Base-by-base conservation (phyloP, 371 early-diverging fungal species). In the Rhizomucor miehei region DNA sequence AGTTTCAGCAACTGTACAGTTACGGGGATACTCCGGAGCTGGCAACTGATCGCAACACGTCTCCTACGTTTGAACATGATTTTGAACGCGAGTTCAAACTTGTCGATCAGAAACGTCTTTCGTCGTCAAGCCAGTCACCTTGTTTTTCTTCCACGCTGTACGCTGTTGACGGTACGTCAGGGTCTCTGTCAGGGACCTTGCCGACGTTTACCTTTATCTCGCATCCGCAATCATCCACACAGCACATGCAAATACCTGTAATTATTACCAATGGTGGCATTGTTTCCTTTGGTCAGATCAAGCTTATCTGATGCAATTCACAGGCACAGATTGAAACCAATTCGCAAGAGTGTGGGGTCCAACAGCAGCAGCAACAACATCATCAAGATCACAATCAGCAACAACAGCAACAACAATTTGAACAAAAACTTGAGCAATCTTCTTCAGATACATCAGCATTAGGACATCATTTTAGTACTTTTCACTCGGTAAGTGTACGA, bases 181-280 rank as follows among this genome's bases (percentile, higher is more conserved):
- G 54, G 14, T 44, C 46, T 6, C 34, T 54, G 17, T 45, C 54
- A 44, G 54, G 54, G 3, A 54, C 54, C 2, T 29, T 54, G 24
- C 54, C 54, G 6, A 54, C 54, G 0, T 54, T 54, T 14, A 54
- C 54, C 5, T 54, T 54, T 40, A 54, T 54, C 16, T 29, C 44
- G 8, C 44, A 54, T 23, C 54, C 44, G 13, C 46, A 54, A 37
- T 24, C 41, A 25, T 1, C 25, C 39, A 51, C 52, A 25, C 17
- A 20, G 6, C 52, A 49, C 13, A n/a, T 35, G n/a, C 52, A 25
- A 44, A 23, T 50, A 50, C 36, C 39, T 2, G 50, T 50, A 50
- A 50, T 9, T 20, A 20, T 51, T 9, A n/a, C n/a, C n/a, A n/a
- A n/a, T n/a, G n/a, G n/a, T 34, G 3, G n/a, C 6, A 1, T 19